Conservation (phyloP, 441 rosid genomes). For the Arabidopsis lyrata region DNA sequence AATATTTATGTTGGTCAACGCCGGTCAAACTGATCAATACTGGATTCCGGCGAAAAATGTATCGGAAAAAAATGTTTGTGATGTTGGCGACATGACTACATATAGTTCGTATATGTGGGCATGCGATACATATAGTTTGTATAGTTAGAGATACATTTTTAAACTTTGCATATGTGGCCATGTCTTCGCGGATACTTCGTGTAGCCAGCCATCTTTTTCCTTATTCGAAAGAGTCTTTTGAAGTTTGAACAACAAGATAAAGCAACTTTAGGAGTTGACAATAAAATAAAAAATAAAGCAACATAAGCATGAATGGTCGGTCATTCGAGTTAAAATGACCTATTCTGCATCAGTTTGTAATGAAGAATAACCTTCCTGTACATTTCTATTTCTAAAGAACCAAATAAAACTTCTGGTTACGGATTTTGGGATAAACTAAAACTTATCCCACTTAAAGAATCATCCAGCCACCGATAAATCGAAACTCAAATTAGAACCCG, state of each 20-base stretch:
- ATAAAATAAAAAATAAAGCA: background rate
- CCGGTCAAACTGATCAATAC: no score
- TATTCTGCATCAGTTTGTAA: slow-evolving; percentile 8
- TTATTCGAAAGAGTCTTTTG: background rate
- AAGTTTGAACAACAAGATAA: slow-evolving; percentile 3
- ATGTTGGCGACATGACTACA: no score
- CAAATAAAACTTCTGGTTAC: slow-evolving; percentile 4
- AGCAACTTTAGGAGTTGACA: slow-evolving; percentile 25
- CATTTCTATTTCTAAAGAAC: slow-evolving; percentile 7
- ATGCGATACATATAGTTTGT: no score
- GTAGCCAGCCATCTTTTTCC: no score
- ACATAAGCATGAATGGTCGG: slow-evolving; percentile 22
- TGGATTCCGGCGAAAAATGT: no score
- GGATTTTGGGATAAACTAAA: slow-evolving; percentile 9
- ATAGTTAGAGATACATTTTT: no score
- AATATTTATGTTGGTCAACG: no score
- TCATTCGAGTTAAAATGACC: slow-evolving; percentile 24
- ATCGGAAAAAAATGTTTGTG: no score
- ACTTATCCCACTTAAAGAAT: slow-evolving; percentile 21
- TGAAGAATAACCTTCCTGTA: slow-evolving; percentile 21
- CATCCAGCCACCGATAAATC: slow-evolving; percentile 12
- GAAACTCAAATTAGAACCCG: background rate
- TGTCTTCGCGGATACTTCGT: no score
- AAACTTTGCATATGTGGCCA: no score
- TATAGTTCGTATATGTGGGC: no score